Base-by-base conservation (phyloP, 2,329 filamentous ascomycete genomes). In the Tolypocladium paradoxum region DNA sequence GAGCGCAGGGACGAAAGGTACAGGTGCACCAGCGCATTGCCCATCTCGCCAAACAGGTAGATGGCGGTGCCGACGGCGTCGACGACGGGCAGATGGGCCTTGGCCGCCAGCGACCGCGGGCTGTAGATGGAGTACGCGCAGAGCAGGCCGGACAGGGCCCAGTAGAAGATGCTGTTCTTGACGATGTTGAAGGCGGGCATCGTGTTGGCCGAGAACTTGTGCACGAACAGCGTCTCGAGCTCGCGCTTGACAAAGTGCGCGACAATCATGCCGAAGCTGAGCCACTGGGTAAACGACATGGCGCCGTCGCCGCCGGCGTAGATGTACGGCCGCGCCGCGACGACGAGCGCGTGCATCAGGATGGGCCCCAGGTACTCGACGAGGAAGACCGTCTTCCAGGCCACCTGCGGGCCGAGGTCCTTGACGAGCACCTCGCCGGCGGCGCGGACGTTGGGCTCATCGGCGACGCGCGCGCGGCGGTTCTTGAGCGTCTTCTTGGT, bases 151-250 rank as follows among this genome's bases (percentile, higher is more conserved):
- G 87, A 85, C 53, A 92, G 71, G 35, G 85, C 64, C 93, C 93
- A 99, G 81, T 99, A 99, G 76, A 96, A 92, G 60, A 81, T 82
- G 60, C 85, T 90, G 79, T 99, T 99, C 73, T 92, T 93, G 81
- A 96, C 86, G 67, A 99, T 89, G 76, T 96, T 95, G 65, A 72
- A 74, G 54, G 81, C 79, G 20, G 93, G 93, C 93, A 99, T 99
- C 49, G 93, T 99, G 64, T 87, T 89, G 57, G 87, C 83, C 53
- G 90, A 92, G 77, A 99, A 99, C 67, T 89, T 90, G 77, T 99
- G 93, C 57, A 99, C 81, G 68, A 93, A 96, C 57, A 96, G 67
- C 0, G 93, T 97, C 75, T 99, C 93, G 59, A 89, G 78, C 75
- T 99, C 93, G 65, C 93, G 90, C 80, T 99, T 99, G 67, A 88